phyloP scores from a whole-genome alignment of 192 early-diverging fungal genomes.

The Coemansia furcata region DNA sequence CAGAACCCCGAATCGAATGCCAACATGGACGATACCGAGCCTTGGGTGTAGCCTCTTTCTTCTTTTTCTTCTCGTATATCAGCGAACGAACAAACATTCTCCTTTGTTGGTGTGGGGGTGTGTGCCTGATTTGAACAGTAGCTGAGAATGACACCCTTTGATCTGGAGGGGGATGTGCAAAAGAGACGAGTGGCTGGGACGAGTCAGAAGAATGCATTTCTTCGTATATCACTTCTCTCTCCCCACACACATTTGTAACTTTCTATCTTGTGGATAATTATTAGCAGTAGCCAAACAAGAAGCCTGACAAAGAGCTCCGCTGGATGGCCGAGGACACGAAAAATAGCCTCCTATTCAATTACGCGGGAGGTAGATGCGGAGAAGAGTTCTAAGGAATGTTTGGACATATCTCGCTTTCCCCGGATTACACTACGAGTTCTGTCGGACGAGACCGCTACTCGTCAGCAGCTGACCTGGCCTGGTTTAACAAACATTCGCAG shows the following conservation, averaged over 20 bases:
- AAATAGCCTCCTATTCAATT: neutral
- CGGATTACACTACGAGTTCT: neutral
- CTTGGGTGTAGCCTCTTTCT: slow-evolving; percentile 28
- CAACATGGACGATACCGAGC: slow-evolving; percentile 39
- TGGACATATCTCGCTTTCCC: neutral
- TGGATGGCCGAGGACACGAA: neutral
- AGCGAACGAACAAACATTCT: neutral
- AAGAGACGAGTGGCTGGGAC: neutral
- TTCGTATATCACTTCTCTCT: neutral
- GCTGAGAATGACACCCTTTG: neutral
- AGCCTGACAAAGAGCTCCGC: neutral
- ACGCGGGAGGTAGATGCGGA: neutral
- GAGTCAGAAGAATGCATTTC: neutral
- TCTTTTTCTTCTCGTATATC: neutral
- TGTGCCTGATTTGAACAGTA: neutral
- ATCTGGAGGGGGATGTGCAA: neutral
- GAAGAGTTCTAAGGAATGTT: neutral
- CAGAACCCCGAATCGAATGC: slow-evolving; percentile 38
- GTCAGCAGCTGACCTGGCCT: neutral
- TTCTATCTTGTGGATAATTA: neutral
- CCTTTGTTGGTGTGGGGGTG: neutral
- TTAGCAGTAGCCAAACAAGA: neutral
- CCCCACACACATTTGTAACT: neutral
- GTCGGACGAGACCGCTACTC: neutral
- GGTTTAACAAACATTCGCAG: neutral